Evolutionary conservation across 2,329 filamentous ascomycete genomes (phyloP).

Genomic region (Stromatinia cepivora): DNA sequence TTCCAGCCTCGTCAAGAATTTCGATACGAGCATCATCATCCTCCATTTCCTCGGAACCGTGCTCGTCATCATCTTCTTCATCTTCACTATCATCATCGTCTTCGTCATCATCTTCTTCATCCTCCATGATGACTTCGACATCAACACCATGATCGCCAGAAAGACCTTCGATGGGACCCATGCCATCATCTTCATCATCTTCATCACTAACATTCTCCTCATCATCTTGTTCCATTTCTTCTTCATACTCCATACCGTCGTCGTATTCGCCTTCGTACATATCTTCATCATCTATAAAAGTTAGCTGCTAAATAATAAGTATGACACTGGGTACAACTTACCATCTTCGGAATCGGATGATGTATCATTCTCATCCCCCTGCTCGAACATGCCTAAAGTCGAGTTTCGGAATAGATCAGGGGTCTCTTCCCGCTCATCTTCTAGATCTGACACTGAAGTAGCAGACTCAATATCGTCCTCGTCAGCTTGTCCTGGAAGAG

Average conservation of each 20-base stretch:
- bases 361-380: constrained; percentile 76
- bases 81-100: constrained; percentile 49
- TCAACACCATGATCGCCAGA: constrained; percentile 59
- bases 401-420: constrained; percentile 97
- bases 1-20: constrained; percentile 64
- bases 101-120: constrained; percentile 46
- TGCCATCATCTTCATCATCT: constrained; percentile 78
- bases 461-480: constrained; percentile 87
- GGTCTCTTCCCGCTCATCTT: constrained; percentile 87
- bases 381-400: constrained; percentile 90
- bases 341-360: constrained; percentile 67
- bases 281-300: constrained; percentile 71
- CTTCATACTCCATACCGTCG: constrained; percentile 90
- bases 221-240: constrained; percentile 75
- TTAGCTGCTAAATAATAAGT: constrained; percentile 32
- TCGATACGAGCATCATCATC: constrained; percentile 51
- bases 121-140: constrained; percentile 81
- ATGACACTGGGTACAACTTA: constrained; percentile 37
- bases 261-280: constrained; percentile 91
- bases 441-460: constrained; percentile 85
- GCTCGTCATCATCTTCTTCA: constrained; percentile 56
- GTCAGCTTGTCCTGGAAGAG: constrained; percentile 64
- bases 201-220: constrained; percentile 89
- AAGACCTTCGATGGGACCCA: constrained; percentile 81
- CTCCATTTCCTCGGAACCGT: constrained; percentile 46